A percentile compares a stretch with the other conserved stretches of the same genome.
phyloP scores from a whole-genome alignment of 2,329 filamentous ascomycete species.

The Neurospora crassa region DNA sequence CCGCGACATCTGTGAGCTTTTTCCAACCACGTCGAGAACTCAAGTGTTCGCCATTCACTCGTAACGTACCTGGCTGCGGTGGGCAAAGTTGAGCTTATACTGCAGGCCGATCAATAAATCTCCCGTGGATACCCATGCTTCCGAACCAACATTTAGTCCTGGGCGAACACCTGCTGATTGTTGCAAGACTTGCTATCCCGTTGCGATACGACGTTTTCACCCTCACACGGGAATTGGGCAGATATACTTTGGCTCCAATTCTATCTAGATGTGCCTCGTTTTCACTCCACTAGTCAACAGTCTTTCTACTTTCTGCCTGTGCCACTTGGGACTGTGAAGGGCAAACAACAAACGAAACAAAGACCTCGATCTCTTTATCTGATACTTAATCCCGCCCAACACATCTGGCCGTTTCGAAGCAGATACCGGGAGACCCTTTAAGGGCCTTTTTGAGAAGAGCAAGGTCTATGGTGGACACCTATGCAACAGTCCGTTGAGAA shows the following conservation, averaged over 20 bases:
- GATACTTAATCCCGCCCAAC: not conserved
- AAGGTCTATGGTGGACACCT: not conserved
- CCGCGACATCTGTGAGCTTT: not conserved
- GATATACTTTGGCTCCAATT: not conserved
- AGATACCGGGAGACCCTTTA: not conserved
- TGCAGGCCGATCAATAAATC: not conserved
- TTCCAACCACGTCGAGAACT: not conserved
- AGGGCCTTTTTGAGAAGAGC: not conserved
- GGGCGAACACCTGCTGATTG: not conserved
- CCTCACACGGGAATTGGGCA: not conserved
- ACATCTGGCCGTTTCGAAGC: not conserved
- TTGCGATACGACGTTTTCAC: not conserved
- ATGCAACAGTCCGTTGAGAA: not conserved
- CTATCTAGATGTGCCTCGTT: not conserved
- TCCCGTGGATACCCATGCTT: not conserved
- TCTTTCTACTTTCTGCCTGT: not conserved
- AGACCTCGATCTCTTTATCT: not conserved
- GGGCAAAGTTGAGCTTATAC: not conserved
- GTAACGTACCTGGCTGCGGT: not conserved
- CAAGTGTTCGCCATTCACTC: not conserved
- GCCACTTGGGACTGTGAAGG: not conserved
- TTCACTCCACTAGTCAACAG: not conserved
- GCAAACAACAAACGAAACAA: not conserved
- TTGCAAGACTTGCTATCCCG: not conserved
- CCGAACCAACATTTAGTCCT: not conserved